Conservation (phyloP, 257 asterid genomes). For the Asclepias syriaca region DNA sequence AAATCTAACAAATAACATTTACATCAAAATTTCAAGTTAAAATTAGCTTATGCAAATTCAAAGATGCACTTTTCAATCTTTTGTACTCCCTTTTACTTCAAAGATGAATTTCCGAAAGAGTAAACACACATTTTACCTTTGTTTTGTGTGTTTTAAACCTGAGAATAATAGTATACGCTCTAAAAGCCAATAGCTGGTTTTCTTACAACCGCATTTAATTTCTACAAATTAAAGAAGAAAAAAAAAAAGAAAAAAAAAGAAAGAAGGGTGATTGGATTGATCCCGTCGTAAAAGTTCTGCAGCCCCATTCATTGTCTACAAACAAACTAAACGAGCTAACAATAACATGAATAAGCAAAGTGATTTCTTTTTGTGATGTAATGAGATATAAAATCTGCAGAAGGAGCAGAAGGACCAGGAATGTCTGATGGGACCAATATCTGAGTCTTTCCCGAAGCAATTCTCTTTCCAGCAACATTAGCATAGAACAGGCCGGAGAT, state of each 20-base stretch:
- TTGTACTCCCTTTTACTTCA: neutral
- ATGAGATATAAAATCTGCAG: slow-evolving; percentile 53
- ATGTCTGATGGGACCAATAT: slow-evolving; percentile 68
- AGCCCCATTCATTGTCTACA: neutral
- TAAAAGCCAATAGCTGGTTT: slow-evolving; percentile 8
- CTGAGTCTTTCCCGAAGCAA: slow-evolving; percentile 58
- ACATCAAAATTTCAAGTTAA: too few species aligned
- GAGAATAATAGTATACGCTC: slow-evolving; percentile 21
- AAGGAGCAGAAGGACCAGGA: slow-evolving; percentile 52
- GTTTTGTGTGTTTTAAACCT: neutral
- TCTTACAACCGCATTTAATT: slow-evolving; percentile 4
- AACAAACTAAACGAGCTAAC: slow-evolving; percentile 29
- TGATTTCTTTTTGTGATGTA: slow-evolving; percentile 69
- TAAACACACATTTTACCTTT: slow-evolving; percentile 19
- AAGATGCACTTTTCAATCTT: too few species aligned
- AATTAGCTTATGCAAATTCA: too few species aligned
- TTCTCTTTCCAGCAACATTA: slow-evolving; percentile 77
- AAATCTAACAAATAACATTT: too few species aligned
- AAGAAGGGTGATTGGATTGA: slow-evolving; percentile 2
- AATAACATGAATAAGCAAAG: slow-evolving; percentile 74
- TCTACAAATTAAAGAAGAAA: neutral
- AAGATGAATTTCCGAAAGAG: slow-evolving; percentile 18
- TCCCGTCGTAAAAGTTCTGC: slow-evolving; percentile 2
- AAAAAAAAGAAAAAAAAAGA: too few species aligned
- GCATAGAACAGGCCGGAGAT: slow-evolving; percentile 77